Conservation (phyloP, 2,329 filamentous ascomycete species). For the Ophiostoma triangulosporum region DNA sequence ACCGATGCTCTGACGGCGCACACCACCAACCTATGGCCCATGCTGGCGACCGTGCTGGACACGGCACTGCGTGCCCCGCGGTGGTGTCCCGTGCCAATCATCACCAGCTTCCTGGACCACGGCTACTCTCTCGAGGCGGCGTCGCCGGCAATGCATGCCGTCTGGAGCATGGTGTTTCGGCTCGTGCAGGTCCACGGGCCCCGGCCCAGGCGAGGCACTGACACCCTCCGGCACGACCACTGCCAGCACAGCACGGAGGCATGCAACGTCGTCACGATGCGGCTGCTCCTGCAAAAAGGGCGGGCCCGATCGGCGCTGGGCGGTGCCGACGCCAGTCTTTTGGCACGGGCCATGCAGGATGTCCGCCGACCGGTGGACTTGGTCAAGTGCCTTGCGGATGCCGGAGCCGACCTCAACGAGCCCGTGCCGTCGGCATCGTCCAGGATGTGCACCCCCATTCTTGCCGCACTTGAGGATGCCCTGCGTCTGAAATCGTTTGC, state of each 20-base stretch:
- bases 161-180: slow-evolving; percentile 3
- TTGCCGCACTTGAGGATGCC: slow-evolving; percentile 2
- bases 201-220: not conserved
- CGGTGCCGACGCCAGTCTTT: not conserved
- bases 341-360: slow-evolving; percentile 6
- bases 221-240: slow-evolving; percentile 7
- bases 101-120: slow-evolving; percentile 2
- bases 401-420: slow-evolving; percentile 1
- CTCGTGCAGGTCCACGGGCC: slow-evolving; percentile 9
- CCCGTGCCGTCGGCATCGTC: not conserved
- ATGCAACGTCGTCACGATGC: slow-evolving; percentile 4
- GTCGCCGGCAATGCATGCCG: not conserved
- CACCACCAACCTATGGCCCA: slow-evolving; percentile 4
- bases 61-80: slow-evolving; percentile 5
- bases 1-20: not conserved
- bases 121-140: not conserved
- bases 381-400: slow-evolving; percentile 7
- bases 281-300: slow-evolving; percentile 3
- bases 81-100: slow-evolving; percentile 10
- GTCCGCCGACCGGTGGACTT: slow-evolving; percentile 6
- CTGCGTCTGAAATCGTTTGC: slow-evolving; percentile 3
- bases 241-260: slow-evolving; percentile 7
- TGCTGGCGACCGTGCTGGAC: slow-evolving; percentile 1
- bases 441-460: not conserved
- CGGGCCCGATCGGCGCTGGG: slow-evolving; percentile 1